Evolutionary conservation across 331 rosid species (phyloP), one percentile per base, ranked within the genome.

Genomic region (Rhamnella rubrinervis): DNA sequence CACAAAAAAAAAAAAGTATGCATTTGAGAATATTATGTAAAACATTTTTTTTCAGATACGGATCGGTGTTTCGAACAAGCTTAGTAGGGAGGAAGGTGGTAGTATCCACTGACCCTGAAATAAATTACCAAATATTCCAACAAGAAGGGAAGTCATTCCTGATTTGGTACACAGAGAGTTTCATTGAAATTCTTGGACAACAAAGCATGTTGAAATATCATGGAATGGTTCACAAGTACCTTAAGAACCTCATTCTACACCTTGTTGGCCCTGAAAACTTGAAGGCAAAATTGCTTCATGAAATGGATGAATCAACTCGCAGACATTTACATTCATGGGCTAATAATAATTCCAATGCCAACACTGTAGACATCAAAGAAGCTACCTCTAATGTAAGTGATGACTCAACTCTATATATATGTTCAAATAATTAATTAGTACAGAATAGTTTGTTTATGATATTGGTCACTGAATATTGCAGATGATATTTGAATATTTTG

Each of bases 191-290:
- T 19, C 8, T 71, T 10, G 82, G 74, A 13, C 5, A 23, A 15
- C 10, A 67, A 17, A 68, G 57, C 1, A 0, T 61, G 12, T 0
- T 53, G 5, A 1, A 18, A 16, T 6, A 41, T 8, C 46, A 67
- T 4, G 78, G 70, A 0, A 1, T 9, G 9, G 4, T 67, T 18
- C 39, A 67, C 55, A 78, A 78, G 25, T 77, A 71, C 18, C 47
- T 71, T 1, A 77, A 72, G 66, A 71, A 55, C 55, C 5, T 71
- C 69, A 18, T 66, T 59, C 52, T 52, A 8, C 50, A 35, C n/a
- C 69, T 77, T n/a, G 15, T 77, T 52, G 56, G 77, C 46, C 77
- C 70, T 0, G 77, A 71, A 66, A 77, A 18, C 15, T 37, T 71
- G 2, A 71, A 35, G 70, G 62, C 19, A 38, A 61, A 28, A 0